Base-by-base conservation (phyloP, 768 basidiomycete genomes). In the Xanthoconium purpureum region DNA sequence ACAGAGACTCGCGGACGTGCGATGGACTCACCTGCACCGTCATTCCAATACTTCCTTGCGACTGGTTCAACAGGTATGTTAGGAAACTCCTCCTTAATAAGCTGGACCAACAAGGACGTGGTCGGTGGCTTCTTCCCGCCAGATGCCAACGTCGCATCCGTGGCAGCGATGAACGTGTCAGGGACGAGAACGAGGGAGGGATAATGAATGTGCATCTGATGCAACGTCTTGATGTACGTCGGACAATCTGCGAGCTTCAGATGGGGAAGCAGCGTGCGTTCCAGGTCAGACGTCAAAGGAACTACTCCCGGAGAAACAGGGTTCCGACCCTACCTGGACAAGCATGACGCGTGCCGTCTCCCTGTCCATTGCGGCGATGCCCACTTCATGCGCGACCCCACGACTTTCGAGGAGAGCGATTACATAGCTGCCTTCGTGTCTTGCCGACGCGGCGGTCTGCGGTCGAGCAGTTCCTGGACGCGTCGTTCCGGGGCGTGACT, bases 161-260 rank as follows among this genome's bases (percentile, higher is more conserved):
- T 67, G 0, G 79, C 64, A 15, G 86, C 82, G 36, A 91, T 64
- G 66, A 88, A 91, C 0, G 88, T 93, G 66, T 94, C 91, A 3
- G 92, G 92, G 20, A 95, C 83, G 17, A 96, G 77, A 37, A 96
- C 77, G 24, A 87, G 74, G 12, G 72, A 77, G 0, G 94, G 94
- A 6, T 73, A 76, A 61, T 93, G 87, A 11, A 91, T 69, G 63
- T 90, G 85, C 83, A 93, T 84, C 59, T 93, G 91, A 65, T 93
- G 89, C 18, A 94, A 71, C 0, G 91, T 90, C 70, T 94, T 94
- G 56, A 92, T 86, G 60, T 93, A 95, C 14, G 93, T 94, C 54
- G 90, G 85, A 55, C 88, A 88, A 66, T 97, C 94, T 36, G 87
- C 84, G 32, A 93, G 78, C 91, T 95, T 55, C 17, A 35, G 42